Base-by-base conservation (phyloP, 2,329 filamentous ascomycete genomes). In the Nothophaeocryptopus gaeumannii region DNA sequence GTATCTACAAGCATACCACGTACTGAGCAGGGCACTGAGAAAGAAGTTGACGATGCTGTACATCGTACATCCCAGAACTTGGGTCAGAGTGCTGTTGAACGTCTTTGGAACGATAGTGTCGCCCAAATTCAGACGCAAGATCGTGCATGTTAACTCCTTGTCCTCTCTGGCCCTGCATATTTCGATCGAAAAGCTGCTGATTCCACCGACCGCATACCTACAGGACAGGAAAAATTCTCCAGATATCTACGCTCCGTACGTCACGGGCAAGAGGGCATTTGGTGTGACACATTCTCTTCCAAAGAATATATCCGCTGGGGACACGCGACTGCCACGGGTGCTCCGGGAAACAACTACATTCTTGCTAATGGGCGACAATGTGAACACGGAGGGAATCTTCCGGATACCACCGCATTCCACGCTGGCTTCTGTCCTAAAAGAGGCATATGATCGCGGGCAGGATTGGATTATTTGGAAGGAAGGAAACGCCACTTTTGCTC, bases 1-100 rank as follows among this genome's bases (percentile, higher is more conserved):
- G 78, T 79, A 78, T 55, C 65, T 81, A 43, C 78, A 80, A 58
- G 78, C 78, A 12, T 81, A 81, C 63, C 75, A 80, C 59, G 70
- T 80, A 53, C 70, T 81, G 44, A 74, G 74, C 31, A 66, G 78
- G 52, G 78, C 77, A 4, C 76, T 77, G 62, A 71, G 78, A 51
- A 81, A 81, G 69, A 70, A 76, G 50, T 69, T 81, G 49, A 74
- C 78, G 61, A 75, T 72, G 60, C 68, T 81, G 36, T 81, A 79
- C 63, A 78, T 81, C 59, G 78, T 81, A 45, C 78, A 81, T 61
- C 78, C 80, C 59, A 73, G 77, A 48, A 77, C 74, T 20, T 81
- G 78, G 78, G 76, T 81, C 31, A 66, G 78, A 47, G 77, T 80
- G 37, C 65, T 81, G 55, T 71, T 79, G 14, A 77, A 79, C 60